phyloP scores from a whole-genome alignment of 805 yeast species.

The Wickerhamiella dianesei region DNA sequence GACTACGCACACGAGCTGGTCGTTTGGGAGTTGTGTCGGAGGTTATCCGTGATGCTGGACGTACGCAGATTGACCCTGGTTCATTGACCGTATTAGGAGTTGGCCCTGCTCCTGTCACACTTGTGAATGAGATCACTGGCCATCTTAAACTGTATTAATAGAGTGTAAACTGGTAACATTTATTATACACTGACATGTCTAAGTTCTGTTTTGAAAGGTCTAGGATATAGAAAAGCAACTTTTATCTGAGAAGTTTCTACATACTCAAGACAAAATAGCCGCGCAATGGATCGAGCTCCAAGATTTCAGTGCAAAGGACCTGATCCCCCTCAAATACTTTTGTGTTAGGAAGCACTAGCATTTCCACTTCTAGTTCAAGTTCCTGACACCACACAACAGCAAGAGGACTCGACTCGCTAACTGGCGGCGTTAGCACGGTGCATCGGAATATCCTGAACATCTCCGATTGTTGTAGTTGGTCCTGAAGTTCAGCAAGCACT shows the following conservation, averaged over 20 bases:
- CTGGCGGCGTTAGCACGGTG: conserved; percentile 28
- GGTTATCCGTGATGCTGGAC: conserved; percentile 88
- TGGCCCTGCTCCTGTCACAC: conserved; percentile 84
- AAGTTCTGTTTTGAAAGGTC: background rate
- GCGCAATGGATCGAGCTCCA: conserved; percentile 30
- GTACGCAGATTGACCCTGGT: conserved; percentile 94
- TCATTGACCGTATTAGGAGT: conserved; percentile 91
- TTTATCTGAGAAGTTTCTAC: conserved; percentile 6
- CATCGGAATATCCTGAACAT: conserved; percentile 29
- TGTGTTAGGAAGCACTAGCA: conserved; percentile 12
- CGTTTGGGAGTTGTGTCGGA: conserved; percentile 65
- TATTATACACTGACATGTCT: background rate
- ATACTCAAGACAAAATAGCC: conserved; percentile 31
- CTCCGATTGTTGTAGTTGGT: conserved; percentile 6
- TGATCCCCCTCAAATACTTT: conserved; percentile 25
- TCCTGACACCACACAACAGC: conserved; percentile 38
- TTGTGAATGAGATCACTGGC: conserved; percentile 71
- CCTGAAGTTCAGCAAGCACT: conserved; percentile 5
- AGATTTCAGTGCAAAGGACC: conserved; percentile 33
- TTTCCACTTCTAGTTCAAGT: conserved; percentile 35
- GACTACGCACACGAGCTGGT: conserved; percentile 67
- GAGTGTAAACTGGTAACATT: background rate
- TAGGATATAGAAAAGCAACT: background rate
- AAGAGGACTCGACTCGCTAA: conserved; percentile 18
- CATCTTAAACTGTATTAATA: conserved; percentile 45